phyloP scores from a whole-genome alignment of 331 rosid species.

The Malus hybrid region DNA sequence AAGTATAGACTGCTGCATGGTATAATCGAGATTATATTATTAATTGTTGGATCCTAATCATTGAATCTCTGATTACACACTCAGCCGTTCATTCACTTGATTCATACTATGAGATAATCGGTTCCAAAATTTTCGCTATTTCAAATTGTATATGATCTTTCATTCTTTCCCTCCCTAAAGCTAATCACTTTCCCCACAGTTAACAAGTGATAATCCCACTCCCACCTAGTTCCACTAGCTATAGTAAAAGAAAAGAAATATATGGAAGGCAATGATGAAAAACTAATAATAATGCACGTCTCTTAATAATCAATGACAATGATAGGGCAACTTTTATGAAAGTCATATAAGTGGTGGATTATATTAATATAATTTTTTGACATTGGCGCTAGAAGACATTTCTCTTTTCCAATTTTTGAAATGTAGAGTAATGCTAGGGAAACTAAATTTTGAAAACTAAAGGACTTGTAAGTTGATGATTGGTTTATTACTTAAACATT shows the following conservation, averaged over 20 bases:
- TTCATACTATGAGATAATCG: no score
- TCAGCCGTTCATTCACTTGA: no score
- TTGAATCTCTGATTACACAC: no score
- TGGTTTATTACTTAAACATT: no score
- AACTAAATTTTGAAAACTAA: no score
- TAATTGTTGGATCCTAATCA: no score
- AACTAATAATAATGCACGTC: slow-evolving; percentile 23
- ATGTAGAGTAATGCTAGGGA: slow-evolving; percentile 1
- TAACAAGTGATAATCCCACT: not conserved
- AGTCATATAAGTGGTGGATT: slow-evolving; percentile 37
- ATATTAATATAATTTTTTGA: slow-evolving; percentile 17
- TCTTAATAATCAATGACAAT: slow-evolving; percentile 20
- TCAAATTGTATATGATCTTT: no score
- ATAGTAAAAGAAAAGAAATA: not conserved
- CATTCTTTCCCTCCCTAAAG: no score
- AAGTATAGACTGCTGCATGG: no score
- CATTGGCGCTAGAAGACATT: slow-evolving; percentile 16
- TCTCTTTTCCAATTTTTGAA: slow-evolving; percentile 20
- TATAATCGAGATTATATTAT: no score
- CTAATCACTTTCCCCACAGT: not conserved
- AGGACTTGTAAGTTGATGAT: no score
- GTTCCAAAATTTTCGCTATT: no score
- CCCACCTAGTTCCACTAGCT: not conserved
- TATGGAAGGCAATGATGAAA: slow-evolving; percentile 49
- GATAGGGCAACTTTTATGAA: slow-evolving; percentile 43